Percentiles rank a stretch among this genome's conserved stretches.
These are phyloP conservation scores for Crataegus laevigata DNA, from an alignment of 306 rosid species.

Conservation along the genomic window DNA sequence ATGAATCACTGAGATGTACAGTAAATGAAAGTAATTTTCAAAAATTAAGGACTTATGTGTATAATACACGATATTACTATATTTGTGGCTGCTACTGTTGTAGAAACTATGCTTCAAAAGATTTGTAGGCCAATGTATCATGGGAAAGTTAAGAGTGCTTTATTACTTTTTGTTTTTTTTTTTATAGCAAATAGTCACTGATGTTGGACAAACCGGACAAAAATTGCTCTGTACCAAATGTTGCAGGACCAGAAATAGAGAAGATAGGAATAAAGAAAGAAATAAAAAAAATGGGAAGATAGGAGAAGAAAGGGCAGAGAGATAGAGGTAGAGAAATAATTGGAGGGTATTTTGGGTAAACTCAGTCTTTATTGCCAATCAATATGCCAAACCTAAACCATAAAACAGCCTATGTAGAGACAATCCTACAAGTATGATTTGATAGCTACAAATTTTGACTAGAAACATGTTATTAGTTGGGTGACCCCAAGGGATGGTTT, in stretches of 20 bases:
- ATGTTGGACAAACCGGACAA: neutral
- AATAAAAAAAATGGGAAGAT: too few species aligned
- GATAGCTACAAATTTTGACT: neutral
- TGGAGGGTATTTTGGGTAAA: neutral
- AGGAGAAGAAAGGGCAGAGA: neutral
- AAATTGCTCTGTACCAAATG: neutral
- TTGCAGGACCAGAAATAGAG: neutral
- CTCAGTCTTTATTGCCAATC: neutral
- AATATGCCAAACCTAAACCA: neutral
- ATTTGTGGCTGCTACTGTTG: neutral
- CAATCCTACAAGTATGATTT: neutral
- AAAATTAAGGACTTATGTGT: too few species aligned
- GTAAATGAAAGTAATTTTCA: too few species aligned
- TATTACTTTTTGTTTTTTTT: neutral
- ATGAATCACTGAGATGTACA: too few species aligned
- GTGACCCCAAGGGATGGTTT: neutral
- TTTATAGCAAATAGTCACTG: neutral
- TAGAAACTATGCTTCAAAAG: neutral
- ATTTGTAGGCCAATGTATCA: neutral
- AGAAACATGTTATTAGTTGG: too few species aligned
- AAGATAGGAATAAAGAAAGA: neutral
- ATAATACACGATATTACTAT: too few species aligned
- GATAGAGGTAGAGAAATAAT: neutral
- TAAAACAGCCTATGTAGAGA: neutral
- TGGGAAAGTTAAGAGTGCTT: neutral